Base-by-base conservation (phyloP, 208 protist genomes). In the Leishmania turanica region DNA sequence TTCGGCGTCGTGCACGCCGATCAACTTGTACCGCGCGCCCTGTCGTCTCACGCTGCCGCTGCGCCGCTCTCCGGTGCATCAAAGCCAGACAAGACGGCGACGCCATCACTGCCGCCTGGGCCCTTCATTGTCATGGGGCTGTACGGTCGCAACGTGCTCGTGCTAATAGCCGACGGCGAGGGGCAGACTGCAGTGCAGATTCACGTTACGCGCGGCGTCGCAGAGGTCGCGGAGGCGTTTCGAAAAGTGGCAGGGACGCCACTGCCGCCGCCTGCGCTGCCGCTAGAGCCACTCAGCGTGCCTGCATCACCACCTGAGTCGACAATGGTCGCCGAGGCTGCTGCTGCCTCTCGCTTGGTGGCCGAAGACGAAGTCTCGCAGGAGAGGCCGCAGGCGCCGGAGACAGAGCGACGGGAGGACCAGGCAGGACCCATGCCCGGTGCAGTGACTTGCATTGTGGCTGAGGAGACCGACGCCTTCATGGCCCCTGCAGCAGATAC, bases 1-100 rank as follows among this genome's bases (percentile, higher is more conserved):
- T 93, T 90, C 60, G 88, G 90, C 62, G 88, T 93, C 1, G 75
- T 81, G 7, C 88, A 93, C 79, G 87, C 79, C 13, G 88, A 93
- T 31, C 82, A 81, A 13, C 80, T 92, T 21, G 60, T 82, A 51
- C 69, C 77, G 11, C 83, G 83, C 45, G 21, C 66, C 8, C n/a
- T 40, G 40, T 42, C 45, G 62, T 1, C 76, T 42, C 64, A 31
- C 49, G 45, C 8, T 27, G 42, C 75, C 49, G 15, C 42, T 58
- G 79, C 79, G 75, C 19, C 9, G 42, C 42, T 58, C 45, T 42
- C 17, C 21, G 13, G 51, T 9, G 27, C 68, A 80, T n/a, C 73
- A 24, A 72, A 51, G 15, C 21, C 9, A n/a, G 42, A 42, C 53
- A 11, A 27, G 40, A 24, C 81, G 31, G 1, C 56, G 42, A 7